Evolutionary conservation across 2,329 filamentous ascomycete genomes (phyloP).

Genomic region (Myriangium duriaei): DNA sequence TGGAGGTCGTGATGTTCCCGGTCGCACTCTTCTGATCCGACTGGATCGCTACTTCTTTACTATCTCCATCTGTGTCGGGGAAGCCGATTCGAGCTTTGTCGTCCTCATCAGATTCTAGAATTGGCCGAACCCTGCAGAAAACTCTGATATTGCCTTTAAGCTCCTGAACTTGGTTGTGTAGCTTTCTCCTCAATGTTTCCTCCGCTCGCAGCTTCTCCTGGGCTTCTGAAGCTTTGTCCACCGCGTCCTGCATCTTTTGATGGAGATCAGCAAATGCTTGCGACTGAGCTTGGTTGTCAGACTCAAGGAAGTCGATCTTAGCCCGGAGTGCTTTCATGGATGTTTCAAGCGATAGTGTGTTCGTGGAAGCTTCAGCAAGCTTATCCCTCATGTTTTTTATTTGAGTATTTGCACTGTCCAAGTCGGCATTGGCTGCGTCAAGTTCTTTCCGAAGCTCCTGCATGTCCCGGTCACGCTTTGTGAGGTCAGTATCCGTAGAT

Average conservation of each 20-base stretch:
- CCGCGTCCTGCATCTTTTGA: conserved; percentile 63
- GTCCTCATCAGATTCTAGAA: conserved; percentile 47
- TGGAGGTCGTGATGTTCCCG: conserved; percentile 63
- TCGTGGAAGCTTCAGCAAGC: conserved; percentile 29
- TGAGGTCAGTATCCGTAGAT: conserved; percentile 37
- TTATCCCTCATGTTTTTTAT: conserved; percentile 46
- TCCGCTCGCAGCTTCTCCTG: conserved; percentile 79
- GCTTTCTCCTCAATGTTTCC: conserved; percentile 75
- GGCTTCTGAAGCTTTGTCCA: conserved; percentile 54
- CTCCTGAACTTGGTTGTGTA: conserved; percentile 97
- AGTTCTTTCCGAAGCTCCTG: conserved; percentile 38
- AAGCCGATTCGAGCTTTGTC: conserved; percentile 63
- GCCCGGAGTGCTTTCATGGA: conserved; percentile 64
- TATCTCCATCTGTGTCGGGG: conserved; percentile 59
- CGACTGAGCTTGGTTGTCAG: conserved; percentile 78
- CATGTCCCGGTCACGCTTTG: conserved; percentile 43
- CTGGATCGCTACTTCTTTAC: conserved; percentile 72
- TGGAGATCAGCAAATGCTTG: conserved; percentile 75
- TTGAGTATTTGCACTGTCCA: conserved; percentile 47
- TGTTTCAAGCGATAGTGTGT: conserved; percentile 57
- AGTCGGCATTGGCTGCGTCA: conserved; percentile 31
- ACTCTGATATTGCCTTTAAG: conserved; percentile 97
- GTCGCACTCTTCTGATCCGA: conserved; percentile 75
- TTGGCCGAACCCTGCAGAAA: conserved; percentile 87
- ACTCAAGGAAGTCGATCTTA: conserved; percentile 80